These are phyloP conservation scores for Cladosporium velox DNA, from an alignment of 2,329 filamentous ascomycete genomes.

Conservation along the genomic window DNA sequence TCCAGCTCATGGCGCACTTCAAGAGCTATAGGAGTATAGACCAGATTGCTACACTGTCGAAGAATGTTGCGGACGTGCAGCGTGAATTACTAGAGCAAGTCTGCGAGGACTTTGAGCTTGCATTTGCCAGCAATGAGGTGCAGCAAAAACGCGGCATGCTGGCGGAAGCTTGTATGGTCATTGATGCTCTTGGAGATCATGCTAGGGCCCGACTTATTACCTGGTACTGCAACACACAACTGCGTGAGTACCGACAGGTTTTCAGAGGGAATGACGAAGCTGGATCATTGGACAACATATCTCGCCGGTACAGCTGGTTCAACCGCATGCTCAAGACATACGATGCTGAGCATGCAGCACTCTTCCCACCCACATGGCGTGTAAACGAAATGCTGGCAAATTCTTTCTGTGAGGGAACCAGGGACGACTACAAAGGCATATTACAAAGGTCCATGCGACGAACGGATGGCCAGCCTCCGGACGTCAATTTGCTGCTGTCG, in stretches of 20 bases:
- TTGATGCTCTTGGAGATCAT: conserved; percentile 89
- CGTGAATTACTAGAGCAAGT: conserved; percentile 91
- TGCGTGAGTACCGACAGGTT: conserved; percentile 92
- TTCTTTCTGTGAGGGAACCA: conserved; percentile 90
- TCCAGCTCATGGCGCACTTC: conserved; percentile 98
- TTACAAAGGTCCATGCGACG: conserved; percentile 83
- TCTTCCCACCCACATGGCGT: conserved; percentile 87
- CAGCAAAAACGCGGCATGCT: conserved; percentile 68
- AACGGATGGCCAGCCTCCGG: conserved; percentile 73
- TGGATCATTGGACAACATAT: conserved; percentile 94
- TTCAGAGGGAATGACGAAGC: conserved; percentile 97
- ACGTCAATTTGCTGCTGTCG: conserved; percentile 84
- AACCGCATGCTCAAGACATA: conserved; percentile 93
- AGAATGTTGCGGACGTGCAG: conserved; percentile 91
- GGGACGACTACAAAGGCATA: conserved; percentile 93
- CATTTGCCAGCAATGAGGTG: conserved; percentile 87
- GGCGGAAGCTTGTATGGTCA: conserved; percentile 85
- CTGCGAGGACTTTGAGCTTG: conserved; percentile 98
- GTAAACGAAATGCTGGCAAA: conserved; percentile 88
- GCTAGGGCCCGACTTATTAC: conserved; percentile 80
- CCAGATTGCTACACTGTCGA: conserved; percentile 90
- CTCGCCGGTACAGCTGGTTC: conserved; percentile 93
- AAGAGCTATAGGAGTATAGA: conserved; percentile 97
- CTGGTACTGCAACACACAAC: conserved; percentile 97
- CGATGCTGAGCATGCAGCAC: conserved; percentile 84